A percentile compares a stretch with the other conserved stretches of the same genome.
Evolutionary conservation across 495 filamentous ascomycete genomes (phyloP).

Genomic region (Neurospora sp.): DNA sequence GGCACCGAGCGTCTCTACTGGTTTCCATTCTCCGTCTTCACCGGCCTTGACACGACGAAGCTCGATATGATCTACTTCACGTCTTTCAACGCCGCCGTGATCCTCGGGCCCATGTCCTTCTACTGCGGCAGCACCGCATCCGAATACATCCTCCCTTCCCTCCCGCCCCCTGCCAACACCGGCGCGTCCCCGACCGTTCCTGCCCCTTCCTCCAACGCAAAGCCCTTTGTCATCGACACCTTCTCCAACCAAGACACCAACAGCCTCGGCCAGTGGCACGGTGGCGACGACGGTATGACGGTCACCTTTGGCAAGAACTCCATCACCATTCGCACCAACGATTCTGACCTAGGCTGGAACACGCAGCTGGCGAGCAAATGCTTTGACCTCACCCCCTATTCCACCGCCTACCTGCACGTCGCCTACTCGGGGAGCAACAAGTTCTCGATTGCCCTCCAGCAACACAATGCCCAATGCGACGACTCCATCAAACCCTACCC

Average conservation of each 20-base stretch:
- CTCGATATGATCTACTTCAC: constrained; percentile 42
- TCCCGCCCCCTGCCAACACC: constrained; percentile 12
- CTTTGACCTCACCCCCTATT: constrained; percentile 49
- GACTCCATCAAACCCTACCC: constrained; percentile 52
- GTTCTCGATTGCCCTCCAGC: constrained; percentile 62
- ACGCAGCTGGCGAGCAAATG: constrained; percentile 53
- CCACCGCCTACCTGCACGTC: constrained; percentile 57
- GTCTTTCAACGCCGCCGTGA: constrained; percentile 34
- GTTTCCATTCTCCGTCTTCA: constrained; percentile 45
- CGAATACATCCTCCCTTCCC: constrained; percentile 40
- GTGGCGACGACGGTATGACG: constrained; percentile 45
- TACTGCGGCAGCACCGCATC: constrained; percentile 46
- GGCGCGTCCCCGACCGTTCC: constrained; percentile 31
- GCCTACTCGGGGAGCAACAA: constrained; percentile 55
- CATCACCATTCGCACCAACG: constrained; percentile 52
- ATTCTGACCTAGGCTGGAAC: constrained; percentile 61
- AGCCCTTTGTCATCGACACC: constrained; percentile 55
- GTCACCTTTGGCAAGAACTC: constrained; percentile 38
- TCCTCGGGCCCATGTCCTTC: constrained; percentile 48
- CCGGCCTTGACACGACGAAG: constrained; percentile 41
- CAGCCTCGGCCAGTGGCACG: constrained; percentile 62
- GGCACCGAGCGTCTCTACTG: constrained; percentile 51
- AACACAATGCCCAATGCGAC: constrained; percentile 59
- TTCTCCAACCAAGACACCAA: constrained; percentile 50
- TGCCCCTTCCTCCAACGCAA: constrained; percentile 37